phyloP scores from a whole-genome alignment of 192 early-diverging fungal genomes.

The Coemansia sp. region DNA sequence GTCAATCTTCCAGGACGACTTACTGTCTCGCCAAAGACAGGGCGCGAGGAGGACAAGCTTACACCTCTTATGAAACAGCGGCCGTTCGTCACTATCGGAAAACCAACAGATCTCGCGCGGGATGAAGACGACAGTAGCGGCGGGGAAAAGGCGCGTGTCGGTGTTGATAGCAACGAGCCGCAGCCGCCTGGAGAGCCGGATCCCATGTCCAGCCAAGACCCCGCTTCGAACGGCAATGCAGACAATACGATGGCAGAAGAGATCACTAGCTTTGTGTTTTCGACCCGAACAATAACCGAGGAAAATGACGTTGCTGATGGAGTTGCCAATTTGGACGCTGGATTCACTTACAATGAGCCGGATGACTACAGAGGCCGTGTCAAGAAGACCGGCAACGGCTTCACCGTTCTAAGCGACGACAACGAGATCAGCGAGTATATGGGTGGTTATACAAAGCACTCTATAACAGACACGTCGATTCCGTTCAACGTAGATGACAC shows the following conservation, averaged over 20 bases:
- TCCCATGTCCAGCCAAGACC: constrained; percentile 17
- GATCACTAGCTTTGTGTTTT: constrained; percentile 42
- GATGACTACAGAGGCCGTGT: constrained; percentile 27
- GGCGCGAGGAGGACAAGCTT: constrained; percentile 34
- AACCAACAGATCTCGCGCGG: constrained; percentile 22
- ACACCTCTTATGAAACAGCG: constrained; percentile 38
- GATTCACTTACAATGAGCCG: constrained; percentile 36
- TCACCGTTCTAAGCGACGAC: constrained; percentile 42
- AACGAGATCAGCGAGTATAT: constrained; percentile 29
- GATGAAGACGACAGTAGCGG: constrained; percentile 7
- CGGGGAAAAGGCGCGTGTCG: background rate
- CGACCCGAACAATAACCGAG: constrained; percentile 29
- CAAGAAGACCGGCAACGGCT: constrained; percentile 24
- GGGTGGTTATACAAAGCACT: constrained; percentile 22
- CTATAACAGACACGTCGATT: constrained; percentile 15
- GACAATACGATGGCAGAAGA: constrained; percentile 17
- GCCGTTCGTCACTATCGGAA: constrained; percentile 43
- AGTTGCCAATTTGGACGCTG: constrained; percentile 25
- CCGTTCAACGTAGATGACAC: constrained; percentile 33
- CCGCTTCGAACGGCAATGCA: background rate
- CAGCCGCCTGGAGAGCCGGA: constrained; percentile 18
- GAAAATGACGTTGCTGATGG: constrained; percentile 12
- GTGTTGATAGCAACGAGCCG: constrained; percentile 1
- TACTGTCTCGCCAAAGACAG: constrained; percentile 36
- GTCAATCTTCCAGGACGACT: constrained; percentile 45